Conservation (phyloP, 345 rosid genomes). For the Abelmoschus esculentus region DNA sequence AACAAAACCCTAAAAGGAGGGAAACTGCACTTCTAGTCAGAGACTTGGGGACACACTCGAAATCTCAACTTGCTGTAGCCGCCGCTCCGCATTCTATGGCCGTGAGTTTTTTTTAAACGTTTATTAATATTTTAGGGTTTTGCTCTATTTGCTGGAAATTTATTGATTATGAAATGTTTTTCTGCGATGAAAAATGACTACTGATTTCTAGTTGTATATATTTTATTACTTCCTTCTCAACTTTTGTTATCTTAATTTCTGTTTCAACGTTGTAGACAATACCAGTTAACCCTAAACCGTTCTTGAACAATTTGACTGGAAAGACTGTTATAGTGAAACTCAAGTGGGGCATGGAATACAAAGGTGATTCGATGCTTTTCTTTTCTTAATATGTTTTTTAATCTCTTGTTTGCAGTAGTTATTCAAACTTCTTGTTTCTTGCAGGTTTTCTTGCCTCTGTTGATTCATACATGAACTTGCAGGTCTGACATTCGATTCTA, state of each 20-base stretch:
- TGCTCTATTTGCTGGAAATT: background rate
- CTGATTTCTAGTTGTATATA: background rate
- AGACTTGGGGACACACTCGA: background rate
- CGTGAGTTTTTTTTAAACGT: slow-evolving; percentile 14
- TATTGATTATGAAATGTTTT: background rate
- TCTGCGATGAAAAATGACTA: too few species aligned
- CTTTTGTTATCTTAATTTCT: background rate
- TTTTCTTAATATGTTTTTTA: background rate
- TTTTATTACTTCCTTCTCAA: background rate
- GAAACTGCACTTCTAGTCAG: too few species aligned
- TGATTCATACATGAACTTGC: slow-evolving; percentile 96
- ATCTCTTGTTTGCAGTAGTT: background rate
- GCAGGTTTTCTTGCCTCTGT: slow-evolving; percentile 88
- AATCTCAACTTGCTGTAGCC: background rate
- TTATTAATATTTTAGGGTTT: background rate
- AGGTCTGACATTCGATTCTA: slow-evolving; percentile 30
- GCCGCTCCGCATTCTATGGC: slow-evolving; percentile 16
- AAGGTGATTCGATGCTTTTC: slow-evolving; percentile 28
- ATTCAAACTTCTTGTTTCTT: background rate
- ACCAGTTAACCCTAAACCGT: slow-evolving; percentile 83
- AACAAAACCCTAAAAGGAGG: background rate
- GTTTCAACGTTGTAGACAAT: slow-evolving; percentile 45
- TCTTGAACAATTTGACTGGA: slow-evolving; percentile 86
- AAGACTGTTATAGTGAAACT: slow-evolving; percentile 80
- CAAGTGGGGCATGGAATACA: slow-evolving; percentile 96